These are phyloP conservation scores for Cyclotella sp. DNA, from an alignment of 108 stramenopile species.

Conservation along the genomic window DNA sequence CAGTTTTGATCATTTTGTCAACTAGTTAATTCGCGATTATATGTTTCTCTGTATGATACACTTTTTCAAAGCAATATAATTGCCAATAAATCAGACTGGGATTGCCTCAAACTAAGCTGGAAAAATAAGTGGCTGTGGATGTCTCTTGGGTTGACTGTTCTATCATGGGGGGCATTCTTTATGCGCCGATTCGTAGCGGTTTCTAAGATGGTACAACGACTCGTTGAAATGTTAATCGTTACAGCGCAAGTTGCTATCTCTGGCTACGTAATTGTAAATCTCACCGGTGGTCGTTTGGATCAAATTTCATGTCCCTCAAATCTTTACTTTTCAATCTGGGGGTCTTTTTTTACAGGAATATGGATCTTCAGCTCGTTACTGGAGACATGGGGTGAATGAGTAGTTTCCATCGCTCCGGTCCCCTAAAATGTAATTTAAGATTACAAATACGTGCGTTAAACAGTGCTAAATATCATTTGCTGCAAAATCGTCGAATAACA, in stretches of 20 bases:
- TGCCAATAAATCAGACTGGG: not conserved
- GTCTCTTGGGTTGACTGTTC: not conserved
- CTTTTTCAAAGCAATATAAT: slow-evolving; percentile 6
- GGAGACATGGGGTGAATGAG: not conserved
- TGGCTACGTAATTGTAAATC: slow-evolving; percentile 10
- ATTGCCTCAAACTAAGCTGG: slow-evolving; percentile 14
- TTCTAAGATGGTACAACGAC: not conserved
- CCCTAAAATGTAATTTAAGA: too few species aligned
- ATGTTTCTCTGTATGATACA: not conserved
- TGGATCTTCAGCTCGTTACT: slow-evolving; percentile 35
- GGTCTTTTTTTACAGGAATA: slow-evolving; percentile 18
- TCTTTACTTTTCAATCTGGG: slow-evolving; percentile 37
- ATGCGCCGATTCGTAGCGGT: not conserved
- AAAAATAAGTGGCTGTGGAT: slow-evolving; percentile 36
- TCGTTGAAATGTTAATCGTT: slow-evolving; percentile 3
- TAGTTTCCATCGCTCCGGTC: too few species aligned
- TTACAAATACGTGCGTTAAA: not conserved
- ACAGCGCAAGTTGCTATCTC: not conserved
- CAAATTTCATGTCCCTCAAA: slow-evolving; percentile 37
- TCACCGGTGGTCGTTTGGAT: slow-evolving; percentile 25
- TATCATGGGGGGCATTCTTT: slow-evolving; percentile 24
- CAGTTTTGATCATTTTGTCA: too few species aligned
- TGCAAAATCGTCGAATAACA: not conserved
- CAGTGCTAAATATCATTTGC: not conserved
- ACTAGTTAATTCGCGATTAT: too few species aligned